Base-by-base conservation (phyloP, 2,329 filamentous ascomycete species). In the Colletotrichum chrysophilum region DNA sequence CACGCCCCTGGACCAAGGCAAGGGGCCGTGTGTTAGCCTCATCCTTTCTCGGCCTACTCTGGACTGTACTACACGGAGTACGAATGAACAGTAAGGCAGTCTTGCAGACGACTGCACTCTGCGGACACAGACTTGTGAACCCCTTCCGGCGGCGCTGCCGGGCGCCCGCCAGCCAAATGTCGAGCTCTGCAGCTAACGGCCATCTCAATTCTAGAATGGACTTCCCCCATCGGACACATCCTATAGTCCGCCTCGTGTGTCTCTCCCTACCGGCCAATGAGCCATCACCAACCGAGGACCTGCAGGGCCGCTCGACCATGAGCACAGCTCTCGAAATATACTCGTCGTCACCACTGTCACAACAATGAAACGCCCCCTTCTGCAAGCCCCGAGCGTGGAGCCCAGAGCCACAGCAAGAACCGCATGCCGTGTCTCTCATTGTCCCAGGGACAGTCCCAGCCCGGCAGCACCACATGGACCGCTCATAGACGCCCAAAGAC, bases 341-440 rank as follows among this genome's bases (percentile, higher is more conserved):
- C 56, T 73, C 70, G 34, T 73, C 64, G 70, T 74, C 64, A 76
- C 64, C 74, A 74, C 26, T 76, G 74, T 76, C 64, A 69, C 70
- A 76, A 76, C 43, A 73, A 30, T 76, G 74, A 76, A 76, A 76
- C 74, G 74, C 74, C 74, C 58, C 70, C 48, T 58, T 68, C 68
- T 65, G 70, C 65, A 76, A 76, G 74, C 74, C 74, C 74, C 74
- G 74, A 76, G 74, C 74, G 74, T 76, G 58, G 55, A 69, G 65
- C 30, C 52, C 48, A 65, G 70, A 73, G 70, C 69, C 55, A 64
- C 72, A 71, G 60, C 69, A 67, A 32, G 34, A 26, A 61, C 67
- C 9, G 56, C 36, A 62, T 58, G 56, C 24, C 21, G 58, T 64
- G 34, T 64, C 32, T 64, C 61, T 38, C 34, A 38, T 26, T 70